Percentiles rank a stretch among this genome's conserved stretches.
Evolutionary conservation across 129 eudicot genomes (phyloP).

Genomic region (Helianthus tuberosus): DNA sequence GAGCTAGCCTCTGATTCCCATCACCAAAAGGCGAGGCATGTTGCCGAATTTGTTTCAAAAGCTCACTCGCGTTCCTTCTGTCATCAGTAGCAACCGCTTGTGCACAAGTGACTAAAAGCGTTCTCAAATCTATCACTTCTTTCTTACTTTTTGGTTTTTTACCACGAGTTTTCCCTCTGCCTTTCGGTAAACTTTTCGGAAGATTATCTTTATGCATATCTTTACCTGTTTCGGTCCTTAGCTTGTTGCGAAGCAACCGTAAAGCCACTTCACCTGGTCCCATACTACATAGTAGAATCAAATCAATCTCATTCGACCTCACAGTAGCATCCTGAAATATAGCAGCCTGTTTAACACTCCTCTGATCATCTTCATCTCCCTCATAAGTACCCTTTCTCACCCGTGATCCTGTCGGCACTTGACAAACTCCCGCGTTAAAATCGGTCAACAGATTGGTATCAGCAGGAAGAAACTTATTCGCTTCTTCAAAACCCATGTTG

Average conservation of each 20-base stretch:
- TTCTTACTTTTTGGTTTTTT: conserved; percentile 55
- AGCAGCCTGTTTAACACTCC: conserved; percentile 66
- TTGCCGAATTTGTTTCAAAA: conserved; percentile 50
- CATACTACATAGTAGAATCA: conserved; percentile 46
- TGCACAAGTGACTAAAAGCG: conserved; percentile 68
- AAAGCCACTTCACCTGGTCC: conserved; percentile 48
- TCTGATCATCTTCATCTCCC: conserved; percentile 39
- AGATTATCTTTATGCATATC: conserved; percentile 20
- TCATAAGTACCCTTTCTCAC: conserved; percentile 50
- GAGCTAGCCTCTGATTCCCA: conserved; percentile 74
- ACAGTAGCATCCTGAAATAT: conserved; percentile 52
- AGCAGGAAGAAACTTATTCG: conserved; percentile 64
- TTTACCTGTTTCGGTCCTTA: conserved; percentile 45
- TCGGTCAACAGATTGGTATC: conserved; percentile 35
- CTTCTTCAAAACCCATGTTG: conserved; percentile 67
- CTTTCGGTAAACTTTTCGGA: conserved; percentile 32
- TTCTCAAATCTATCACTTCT: conserved; percentile 71
- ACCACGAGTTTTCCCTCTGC: conserved; percentile 45
- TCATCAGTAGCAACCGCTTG: conserved; percentile 71
- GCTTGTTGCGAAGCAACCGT: conserved; percentile 34
- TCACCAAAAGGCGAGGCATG: conserved; percentile 77
- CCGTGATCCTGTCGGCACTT: conserved; percentile 23
- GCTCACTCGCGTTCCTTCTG: conserved; percentile 53
- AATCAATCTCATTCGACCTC: conserved; percentile 62
- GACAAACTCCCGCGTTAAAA: background rate